Evolutionary conservation across 306 rosid genomes (phyloP).

Genomic region (Inga leiocalycina): DNA sequence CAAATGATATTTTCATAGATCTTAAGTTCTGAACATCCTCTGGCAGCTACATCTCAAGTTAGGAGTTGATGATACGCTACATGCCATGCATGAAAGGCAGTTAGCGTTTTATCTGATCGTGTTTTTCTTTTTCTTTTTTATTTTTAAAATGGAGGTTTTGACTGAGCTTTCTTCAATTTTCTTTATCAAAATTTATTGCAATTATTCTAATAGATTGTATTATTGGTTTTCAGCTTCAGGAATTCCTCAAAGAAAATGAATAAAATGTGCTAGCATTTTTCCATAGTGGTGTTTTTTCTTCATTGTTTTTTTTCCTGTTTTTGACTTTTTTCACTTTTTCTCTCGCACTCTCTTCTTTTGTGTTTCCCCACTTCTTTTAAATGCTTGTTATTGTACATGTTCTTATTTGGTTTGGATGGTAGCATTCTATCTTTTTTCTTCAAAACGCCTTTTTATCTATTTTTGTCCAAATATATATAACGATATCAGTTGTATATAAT

Average conservation of each 20-base stretch:
- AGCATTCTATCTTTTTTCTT: neutral
- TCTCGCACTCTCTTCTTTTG: neutral
- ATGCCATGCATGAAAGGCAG: neutral
- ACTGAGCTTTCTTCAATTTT: neutral
- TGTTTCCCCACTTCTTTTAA: neutral
- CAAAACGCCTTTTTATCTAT: constrained; percentile 13
- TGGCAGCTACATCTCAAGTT: neutral
- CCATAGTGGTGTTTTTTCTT: neutral
- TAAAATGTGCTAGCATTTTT: neutral
- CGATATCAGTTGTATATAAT: neutral
- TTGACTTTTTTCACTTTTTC: neutral
- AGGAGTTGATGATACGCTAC: neutral
- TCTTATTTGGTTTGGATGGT: neutral
- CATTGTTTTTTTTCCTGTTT: too few species aligned
- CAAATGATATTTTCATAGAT: neutral
- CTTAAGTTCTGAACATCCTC: neutral
- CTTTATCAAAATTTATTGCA: neutral
- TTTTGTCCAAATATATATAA: neutral
- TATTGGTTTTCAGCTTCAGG: neutral
- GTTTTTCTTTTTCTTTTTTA: neutral
- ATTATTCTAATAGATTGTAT: neutral
- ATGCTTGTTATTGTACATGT: neutral
- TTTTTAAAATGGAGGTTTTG: neutral
- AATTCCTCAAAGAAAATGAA: neutral
- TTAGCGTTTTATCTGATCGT: neutral